Evolutionary conservation across 768 basidiomycete species (phyloP).

Genomic region (Agrocybe praecox): DNA sequence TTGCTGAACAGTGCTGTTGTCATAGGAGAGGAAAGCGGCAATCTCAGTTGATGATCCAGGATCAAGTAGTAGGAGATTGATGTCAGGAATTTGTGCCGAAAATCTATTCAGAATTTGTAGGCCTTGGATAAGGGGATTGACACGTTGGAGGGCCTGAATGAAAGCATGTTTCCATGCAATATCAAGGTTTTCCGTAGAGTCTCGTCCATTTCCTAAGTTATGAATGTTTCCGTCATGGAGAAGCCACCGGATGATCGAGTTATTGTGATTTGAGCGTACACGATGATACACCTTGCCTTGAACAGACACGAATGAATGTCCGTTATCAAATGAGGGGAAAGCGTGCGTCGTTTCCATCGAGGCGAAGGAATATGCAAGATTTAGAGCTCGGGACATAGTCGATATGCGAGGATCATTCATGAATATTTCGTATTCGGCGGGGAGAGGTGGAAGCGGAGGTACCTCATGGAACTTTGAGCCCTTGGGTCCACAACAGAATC

Average conservation of each 20-base stretch:
- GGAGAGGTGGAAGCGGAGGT: slow-evolving; percentile 25
- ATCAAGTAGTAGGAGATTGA: slow-evolving; percentile 19
- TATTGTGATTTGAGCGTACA: slow-evolving; percentile 23
- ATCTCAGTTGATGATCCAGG: slow-evolving; percentile 22
- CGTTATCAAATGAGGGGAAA: slow-evolving; percentile 17
- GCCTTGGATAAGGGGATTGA: slow-evolving; percentile 16
- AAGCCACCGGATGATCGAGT: slow-evolving; percentile 32
- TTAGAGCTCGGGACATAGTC: slow-evolving; percentile 22
- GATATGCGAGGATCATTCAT: slow-evolving; percentile 28
- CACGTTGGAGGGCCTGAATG: slow-evolving; percentile 1
- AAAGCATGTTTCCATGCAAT: slow-evolving; percentile 17
- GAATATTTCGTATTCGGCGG: slow-evolving; percentile 24
- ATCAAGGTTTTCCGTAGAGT: no score
- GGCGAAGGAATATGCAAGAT: slow-evolving; percentile 34
- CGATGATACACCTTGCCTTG: slow-evolving; percentile 34
- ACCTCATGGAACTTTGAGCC: slow-evolving; percentile 18
- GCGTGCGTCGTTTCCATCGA: slow-evolving; percentile 24
- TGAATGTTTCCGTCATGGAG: slow-evolving; percentile 31
- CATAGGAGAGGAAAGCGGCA: slow-evolving; percentile 22
- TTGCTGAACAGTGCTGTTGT: slow-evolving; percentile 16
- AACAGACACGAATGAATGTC: slow-evolving; percentile 22
- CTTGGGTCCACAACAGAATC: slow-evolving; percentile 33
- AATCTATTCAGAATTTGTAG: slow-evolving; percentile 8
- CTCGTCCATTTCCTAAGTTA: no score
- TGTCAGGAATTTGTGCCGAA: no score